Evolutionary conservation across 805 yeast species (phyloP), one percentile per base, ranked within the genome.

Genomic region (Torulaspora franciscae): DNA sequence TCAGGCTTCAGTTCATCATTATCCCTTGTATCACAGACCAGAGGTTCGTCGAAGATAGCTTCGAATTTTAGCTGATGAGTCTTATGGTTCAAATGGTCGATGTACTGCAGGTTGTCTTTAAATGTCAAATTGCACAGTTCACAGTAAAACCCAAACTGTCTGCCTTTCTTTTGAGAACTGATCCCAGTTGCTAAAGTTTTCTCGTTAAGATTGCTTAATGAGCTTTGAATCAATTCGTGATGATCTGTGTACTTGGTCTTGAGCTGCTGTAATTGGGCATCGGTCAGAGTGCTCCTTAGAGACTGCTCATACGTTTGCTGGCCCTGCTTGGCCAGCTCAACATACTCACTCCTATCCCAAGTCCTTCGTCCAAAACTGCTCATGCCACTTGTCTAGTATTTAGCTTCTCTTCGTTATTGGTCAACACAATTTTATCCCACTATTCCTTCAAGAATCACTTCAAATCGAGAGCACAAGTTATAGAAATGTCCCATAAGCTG

Each of bases 61-160:
- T 62, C 74, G 45, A 74, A 71, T 46, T 69, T 72, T 4, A 66
- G 60, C 32, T 74, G 57, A 64, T 85, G 98, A 48, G 75, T 81
- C 28, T 80, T 80, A 29, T 88, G 79, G 58, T 86, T 88, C 58
- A 87, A 69, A 67, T 93, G 98, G 59, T 90, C 95, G 3, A 87
- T 73, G 60, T 81, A 80, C 49, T 88, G 84, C 53, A 88, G 67
- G 45, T 85, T 83, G 61, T 93, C 97, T 58, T 88, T 81, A 66
- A 79, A 91, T 2, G 91, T 82, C 46, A 86, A 63, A 50, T 83
- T 78, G 64, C 99, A 93, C 1, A 77, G 63, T 8, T 83, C 85
- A 65, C 99, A 93, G 55, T 76, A 76, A 65, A 91, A 91, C 17
- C 97, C 96, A 48, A 86, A 85, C 22, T 85, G 78, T 44, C 74